Evolutionary conservation across 306 rosid species (phyloP), one percentile per base, ranked within the genome.

Genomic region (Aeschynomene evenia): DNA sequence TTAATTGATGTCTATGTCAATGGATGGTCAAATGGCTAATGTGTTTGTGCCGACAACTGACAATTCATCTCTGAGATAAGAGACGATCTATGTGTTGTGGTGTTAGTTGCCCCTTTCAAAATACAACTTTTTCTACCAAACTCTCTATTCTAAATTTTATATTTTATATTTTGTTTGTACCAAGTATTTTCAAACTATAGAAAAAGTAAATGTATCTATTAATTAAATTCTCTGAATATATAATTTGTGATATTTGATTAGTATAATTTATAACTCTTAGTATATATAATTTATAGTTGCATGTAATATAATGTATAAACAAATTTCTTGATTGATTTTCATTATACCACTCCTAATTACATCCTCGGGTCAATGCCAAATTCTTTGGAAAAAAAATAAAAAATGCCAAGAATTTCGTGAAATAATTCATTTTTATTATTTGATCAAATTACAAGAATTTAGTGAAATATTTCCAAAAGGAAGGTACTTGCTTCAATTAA

Each of bases 41-140:
- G n/a, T 7, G 8, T 52, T 34, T 9, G 72, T 82, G 80, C 80
- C 83, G 85, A 87, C 93, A 48, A 48, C 63, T 64, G 39, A 63
- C 63, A 81, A 67, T 48, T 45, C 21, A 72, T 61, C 15, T 23
- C 50, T 36, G 33, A 0, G n/a, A 48, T 66, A 14, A 57, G 60
- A 7, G 52, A 52, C 37, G 63, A 28, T 21, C 45, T 53, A n/a
- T n/a, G n/a, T 55, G 39, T n/a, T 20, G 45, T 6, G 42, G 58
- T 29, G 76, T 72, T 63, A 28, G 59, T 33, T 36, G 66, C 50
- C 70, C 54, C 54, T 48, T 60, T 66, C 0, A 70, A 31, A 58
- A 49, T 48, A n/a, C n/a, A 52, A 58, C 56, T 43, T 68, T n/a
- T 11, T 37, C 23, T 26, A 60, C 76, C 72, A 53, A 68, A 60